These are phyloP conservation scores for Phialocephala sp. DNA, from an alignment of 2,329 filamentous ascomycete species.

Conservation along the genomic window DNA sequence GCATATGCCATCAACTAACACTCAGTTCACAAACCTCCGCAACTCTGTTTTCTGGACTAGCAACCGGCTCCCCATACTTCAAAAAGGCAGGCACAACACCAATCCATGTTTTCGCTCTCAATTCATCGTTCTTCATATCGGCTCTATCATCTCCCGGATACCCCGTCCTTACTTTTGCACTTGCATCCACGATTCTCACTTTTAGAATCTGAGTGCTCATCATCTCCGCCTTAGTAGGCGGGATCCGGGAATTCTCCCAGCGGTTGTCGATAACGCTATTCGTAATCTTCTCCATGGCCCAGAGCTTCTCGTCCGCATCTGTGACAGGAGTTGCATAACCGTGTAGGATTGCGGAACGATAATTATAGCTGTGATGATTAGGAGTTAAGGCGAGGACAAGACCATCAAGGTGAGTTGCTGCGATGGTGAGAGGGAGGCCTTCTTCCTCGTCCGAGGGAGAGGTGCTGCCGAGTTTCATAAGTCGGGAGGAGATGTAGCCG, in stretches of 20 bases:
- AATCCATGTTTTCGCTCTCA: slow-evolving; percentile 56
- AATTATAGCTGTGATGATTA: slow-evolving; percentile 85
- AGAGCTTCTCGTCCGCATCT: slow-evolving; percentile 72
- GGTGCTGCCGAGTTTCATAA: slow-evolving; percentile 67
- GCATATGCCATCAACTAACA: slow-evolving; percentile 42
- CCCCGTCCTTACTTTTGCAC: slow-evolving; percentile 75
- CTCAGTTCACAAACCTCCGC: slow-evolving; percentile 41
- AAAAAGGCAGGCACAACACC: slow-evolving; percentile 68
- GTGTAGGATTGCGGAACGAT: slow-evolving; percentile 75
- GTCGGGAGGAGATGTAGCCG: slow-evolving; percentile 79
- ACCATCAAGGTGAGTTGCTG: slow-evolving; percentile 78
- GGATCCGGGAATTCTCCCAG: slow-evolving; percentile 72
- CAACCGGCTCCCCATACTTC: slow-evolving; percentile 54
- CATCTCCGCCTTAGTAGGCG: slow-evolving; percentile 76
- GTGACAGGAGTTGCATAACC: slow-evolving; percentile 74
- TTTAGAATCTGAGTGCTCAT: slow-evolving; percentile 74
- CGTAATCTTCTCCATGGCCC: slow-evolving; percentile 80
- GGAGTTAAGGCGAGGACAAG: slow-evolving; percentile 80
- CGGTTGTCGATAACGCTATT: slow-evolving; percentile 72
- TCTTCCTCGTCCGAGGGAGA: slow-evolving; percentile 37
- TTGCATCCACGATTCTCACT: slow-evolving; percentile 72
- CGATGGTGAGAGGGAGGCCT: slow-evolving; percentile 73
- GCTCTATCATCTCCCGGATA: slow-evolving; percentile 60
- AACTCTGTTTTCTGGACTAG: slow-evolving; percentile 31
- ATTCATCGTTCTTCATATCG: slow-evolving; percentile 52